Base-by-base conservation (phyloP, 2,329 filamentous ascomycete species). In the Talaromyces sp. region DNA sequence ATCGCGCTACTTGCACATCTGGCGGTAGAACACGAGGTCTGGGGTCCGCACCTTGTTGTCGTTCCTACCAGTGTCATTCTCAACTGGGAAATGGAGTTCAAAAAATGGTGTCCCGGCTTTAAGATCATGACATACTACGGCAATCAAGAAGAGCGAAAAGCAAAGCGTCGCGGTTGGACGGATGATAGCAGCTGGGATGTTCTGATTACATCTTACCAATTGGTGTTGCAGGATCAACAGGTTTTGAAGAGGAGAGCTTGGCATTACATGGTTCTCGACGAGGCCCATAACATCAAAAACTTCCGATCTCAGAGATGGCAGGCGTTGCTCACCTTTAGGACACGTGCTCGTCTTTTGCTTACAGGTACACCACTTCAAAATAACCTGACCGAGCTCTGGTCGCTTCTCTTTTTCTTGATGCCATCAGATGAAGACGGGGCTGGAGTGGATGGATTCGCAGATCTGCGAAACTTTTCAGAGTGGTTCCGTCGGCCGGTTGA, bases 61-160 rank as follows among this genome's bases (percentile, higher is more conserved):
- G 95, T 99, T 1, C 95, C 95, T 1, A 99, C 95, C 2, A 98
- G 93, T 78, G 96, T 99, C 58, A 97, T 99, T 85, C 87, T 99
- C 69, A 99, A 99, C 75, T 99, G 95, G 95, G 96, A 99, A 77
- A 98, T 98, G 90, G 95, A 99, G 78, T 99, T 99, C 84, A 98
- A 98, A 75, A 99, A 99, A 76, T 99, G 82, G 87, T 92, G 93
- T 65, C 95, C 96, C 3, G 94, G 95, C 0, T 99, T 99, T 83
- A 98, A 97, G 75, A 96, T 99, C 64, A 83, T 99, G 66, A 95
- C 93, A 0, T 99, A 99, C 80, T 99, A 98, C 75, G 95, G 96
- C 50, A 92, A 90, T 49, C 90, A 93, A 71, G 93, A 97, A 70
- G 95, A 99, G 78, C 89, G 95, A 54, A 93, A 92, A 75, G 85